These are phyloP conservation scores for Psilocybe cyanescens DNA, from an alignment of 768 basidiomycete species.

Conservation along the genomic window DNA sequence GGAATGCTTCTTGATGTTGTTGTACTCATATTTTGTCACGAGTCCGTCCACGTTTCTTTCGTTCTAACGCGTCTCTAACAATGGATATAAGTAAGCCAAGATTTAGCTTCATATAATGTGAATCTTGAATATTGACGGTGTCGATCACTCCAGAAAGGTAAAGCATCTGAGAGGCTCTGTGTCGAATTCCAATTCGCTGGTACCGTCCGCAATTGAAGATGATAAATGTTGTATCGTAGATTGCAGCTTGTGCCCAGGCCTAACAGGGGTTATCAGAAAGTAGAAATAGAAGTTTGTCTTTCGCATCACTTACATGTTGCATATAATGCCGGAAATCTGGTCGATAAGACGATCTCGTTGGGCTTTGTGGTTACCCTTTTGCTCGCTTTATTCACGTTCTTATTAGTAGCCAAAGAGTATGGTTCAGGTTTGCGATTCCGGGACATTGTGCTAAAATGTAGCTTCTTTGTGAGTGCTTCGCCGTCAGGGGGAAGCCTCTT, in stretches of 20 bases:
- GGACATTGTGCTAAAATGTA: too few species aligned
- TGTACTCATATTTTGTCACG: too few species aligned
- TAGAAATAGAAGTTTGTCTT: not conserved
- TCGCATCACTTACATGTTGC: not conserved
- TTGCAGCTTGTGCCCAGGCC: constrained; percentile 5
- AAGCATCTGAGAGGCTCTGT: constrained; percentile 9
- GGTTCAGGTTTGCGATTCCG: too few species aligned
- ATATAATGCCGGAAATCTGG: not conserved
- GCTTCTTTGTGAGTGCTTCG: too few species aligned
- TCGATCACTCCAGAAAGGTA: constrained; percentile 13
- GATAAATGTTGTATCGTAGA: constrained; percentile 7
- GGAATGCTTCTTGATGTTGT: too few species aligned
- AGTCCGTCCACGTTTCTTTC: too few species aligned
- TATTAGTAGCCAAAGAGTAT: too few species aligned
- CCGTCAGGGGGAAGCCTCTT: not conserved
- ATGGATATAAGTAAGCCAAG: constrained; percentile 14
- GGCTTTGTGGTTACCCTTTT: not conserved
- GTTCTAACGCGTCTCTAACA: not conserved
- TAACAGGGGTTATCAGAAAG: not conserved
- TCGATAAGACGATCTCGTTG: not conserved
- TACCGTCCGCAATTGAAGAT: constrained; percentile 9
- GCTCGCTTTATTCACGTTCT: not conserved
- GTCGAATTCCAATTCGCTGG: constrained; percentile 15
- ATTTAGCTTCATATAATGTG: constrained; percentile 14
- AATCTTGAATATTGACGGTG: constrained; percentile 2